Evolutionary conservation across 1,139 yeast species (phyloP), one percentile per base, ranked within the genome.

Genomic region (Candida freyschussii): DNA sequence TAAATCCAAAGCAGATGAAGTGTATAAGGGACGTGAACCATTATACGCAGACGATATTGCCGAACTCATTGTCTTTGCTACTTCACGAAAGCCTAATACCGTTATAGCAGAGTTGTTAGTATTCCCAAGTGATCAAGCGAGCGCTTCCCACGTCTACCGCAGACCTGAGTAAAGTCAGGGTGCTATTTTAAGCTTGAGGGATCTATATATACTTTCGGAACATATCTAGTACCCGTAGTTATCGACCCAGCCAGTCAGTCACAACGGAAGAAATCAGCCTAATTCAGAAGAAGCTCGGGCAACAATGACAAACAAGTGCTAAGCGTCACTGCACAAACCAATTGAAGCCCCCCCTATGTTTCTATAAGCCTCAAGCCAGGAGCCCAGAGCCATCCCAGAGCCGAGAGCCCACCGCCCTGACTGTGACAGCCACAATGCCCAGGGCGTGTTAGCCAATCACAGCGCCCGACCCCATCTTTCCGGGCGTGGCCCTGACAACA

Each of bases 101-200:
- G 94, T 83, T 7, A 63, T 85, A 53, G 94, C 95, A 8, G 91
- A 84, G 50, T 63, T 84, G 5, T 63, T 84, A 54, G 75, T 85
- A 8, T 80, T 83, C 63, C 82, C 94, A 12, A 72, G 76, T 25
- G 77, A 79, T 57, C 95, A 85, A 60, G 93, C 87, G 6, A 72
- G 86, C 44, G 77, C 93, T 12, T 57, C 67, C 41, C 87, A 82
- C 52, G 57, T 72, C 13, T 63, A 71, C 46, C 41, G 21, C 21
- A 48, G 37, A 30, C 43, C 46, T 11, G 33, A 43, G 26, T 40
- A 24, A 27, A 21, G 13, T 21, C 24, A 7, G 7, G 13, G n/a
- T n/a, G n/a, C n/a, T n/a, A n/a, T n/a, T n/a, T n/a, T n/a, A n/a
- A n/a, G n/a, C n/a, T n/a, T n/a, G n/a, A n/a, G n/a, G n/a, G n/a